phyloP scores from a whole-genome alignment of 1,139 yeast species.

The Kodamaea plutei region DNA sequence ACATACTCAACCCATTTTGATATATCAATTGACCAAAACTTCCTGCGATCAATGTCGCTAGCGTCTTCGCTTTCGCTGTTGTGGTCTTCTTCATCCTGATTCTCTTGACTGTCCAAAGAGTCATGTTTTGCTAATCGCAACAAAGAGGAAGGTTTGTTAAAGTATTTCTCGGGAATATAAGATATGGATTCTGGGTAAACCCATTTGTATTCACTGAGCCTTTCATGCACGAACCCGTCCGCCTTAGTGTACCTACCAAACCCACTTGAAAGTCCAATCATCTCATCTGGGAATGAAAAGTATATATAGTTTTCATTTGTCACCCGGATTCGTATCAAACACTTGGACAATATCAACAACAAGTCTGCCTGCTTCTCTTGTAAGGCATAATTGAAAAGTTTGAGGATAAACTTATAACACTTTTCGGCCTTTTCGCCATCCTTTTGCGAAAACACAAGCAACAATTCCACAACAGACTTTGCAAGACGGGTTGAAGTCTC shows the following conservation, averaged over 20 bases:
- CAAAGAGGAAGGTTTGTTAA: conserved; percentile 28
- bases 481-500: conserved; percentile 23
- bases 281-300: conserved; percentile 54
- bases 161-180: conserved; percentile 43
- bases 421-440: conserved; percentile 27
- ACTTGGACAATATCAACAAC: conserved; percentile 48
- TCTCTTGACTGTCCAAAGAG: too few species aligned
- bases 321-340: conserved; percentile 53
- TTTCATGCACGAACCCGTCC: conserved; percentile 17
- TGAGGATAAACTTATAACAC: conserved; percentile 25
- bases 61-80: too few species aligned
- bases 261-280: conserved; percentile 63
- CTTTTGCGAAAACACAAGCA: conserved; percentile 23
- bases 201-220: conserved; percentile 38
- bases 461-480: conserved; percentile 29
- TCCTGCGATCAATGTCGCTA: too few species aligned
- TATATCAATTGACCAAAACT: conserved; percentile 34
- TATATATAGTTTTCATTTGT: conserved; percentile 45
- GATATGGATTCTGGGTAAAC: conserved; percentile 53
- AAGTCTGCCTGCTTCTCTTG: conserved; percentile 25
- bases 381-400: conserved; percentile 27
- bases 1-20: conserved; percentile 52
- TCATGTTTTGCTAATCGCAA: conserved; percentile 4
- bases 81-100: too few species aligned
- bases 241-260: conserved; percentile 39